Evolutionary conservation across 2,329 filamentous ascomycete species (phyloP).

Genomic region (Hirsutella minnesotensis): DNA sequence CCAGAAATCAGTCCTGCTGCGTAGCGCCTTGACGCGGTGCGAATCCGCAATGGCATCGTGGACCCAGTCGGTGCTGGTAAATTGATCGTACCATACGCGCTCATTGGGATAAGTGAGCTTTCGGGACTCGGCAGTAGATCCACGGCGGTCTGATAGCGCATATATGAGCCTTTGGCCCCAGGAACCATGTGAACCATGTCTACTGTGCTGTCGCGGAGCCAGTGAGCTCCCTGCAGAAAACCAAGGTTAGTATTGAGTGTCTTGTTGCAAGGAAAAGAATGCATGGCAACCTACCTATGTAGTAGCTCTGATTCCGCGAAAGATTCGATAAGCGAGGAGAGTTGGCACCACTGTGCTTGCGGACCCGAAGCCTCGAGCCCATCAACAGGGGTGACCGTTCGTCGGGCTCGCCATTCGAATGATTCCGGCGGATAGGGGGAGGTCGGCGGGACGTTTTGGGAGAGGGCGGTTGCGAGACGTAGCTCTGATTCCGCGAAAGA

Average conservation of each 20-base stretch:
- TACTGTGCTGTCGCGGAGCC: constrained; percentile 38
- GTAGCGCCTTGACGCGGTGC: constrained; percentile 73
- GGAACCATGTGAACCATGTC: constrained; percentile 45
- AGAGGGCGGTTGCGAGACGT: constrained; percentile 22
- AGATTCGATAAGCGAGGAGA: constrained; percentile 16
- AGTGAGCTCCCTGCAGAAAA: constrained; percentile 22
- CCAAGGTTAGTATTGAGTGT: neutral
- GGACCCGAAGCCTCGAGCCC: constrained; percentile 25
- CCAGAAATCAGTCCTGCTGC: constrained; percentile 70
- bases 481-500: constrained; percentile 30
- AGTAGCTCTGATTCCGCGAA: constrained; percentile 31
- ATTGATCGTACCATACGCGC: constrained; percentile 96
- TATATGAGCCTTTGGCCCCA: constrained; percentile 50
- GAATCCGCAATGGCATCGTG: constrained; percentile 95
- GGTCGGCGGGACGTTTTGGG: constrained; percentile 19
- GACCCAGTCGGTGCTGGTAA: constrained; percentile 95
- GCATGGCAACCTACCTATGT: constrained; percentile 20
- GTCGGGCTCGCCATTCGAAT: constrained; percentile 22
- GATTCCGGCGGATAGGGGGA: constrained; percentile 12
- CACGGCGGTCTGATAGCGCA: constrained; percentile 46
- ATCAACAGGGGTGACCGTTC: constrained; percentile 33
- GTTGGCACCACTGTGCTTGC: constrained; percentile 22
- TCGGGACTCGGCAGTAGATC: constrained; percentile 52
- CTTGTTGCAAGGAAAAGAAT: neutral
- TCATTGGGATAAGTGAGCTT: constrained; percentile 63